phyloP scores from a whole-genome alignment of 495 filamentous ascomycete species.

The Penicillium simplicissimum region DNA sequence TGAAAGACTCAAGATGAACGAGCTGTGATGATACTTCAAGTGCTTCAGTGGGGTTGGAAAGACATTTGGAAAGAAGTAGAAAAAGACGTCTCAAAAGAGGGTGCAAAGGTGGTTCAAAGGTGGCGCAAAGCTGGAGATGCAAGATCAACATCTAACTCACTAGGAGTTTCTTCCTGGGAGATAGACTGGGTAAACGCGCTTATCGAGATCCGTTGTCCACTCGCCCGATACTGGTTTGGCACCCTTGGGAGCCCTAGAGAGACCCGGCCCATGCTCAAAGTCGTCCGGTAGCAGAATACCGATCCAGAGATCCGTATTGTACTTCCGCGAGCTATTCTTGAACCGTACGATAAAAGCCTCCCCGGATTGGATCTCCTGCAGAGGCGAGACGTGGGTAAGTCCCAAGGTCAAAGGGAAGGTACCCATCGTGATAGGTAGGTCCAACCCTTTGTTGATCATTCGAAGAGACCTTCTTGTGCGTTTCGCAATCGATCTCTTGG shows the following conservation, averaged over 20 bases:
- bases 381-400: neutral
- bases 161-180: slow-evolving; percentile 22
- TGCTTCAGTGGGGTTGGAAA: neutral
- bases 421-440: neutral
- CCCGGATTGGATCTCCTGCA: slow-evolving; percentile 8
- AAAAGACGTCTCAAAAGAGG: neutral
- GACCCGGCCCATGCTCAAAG: slow-evolving; percentile 1
- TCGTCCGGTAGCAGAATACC: slow-evolving; percentile 9
- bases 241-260: slow-evolving; percentile 8
- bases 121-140: neutral
- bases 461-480: neutral
- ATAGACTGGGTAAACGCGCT: slow-evolving; percentile 20
- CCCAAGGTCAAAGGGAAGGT: neutral
- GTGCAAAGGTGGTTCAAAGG: neutral
- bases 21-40: no score
- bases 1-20: neutral
- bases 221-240: slow-evolving; percentile 8
- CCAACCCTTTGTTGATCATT: neutral
- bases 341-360: slow-evolving; percentile 16
- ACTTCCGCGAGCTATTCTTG: slow-evolving; percentile 14
- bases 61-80: neutral
- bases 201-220: slow-evolving; percentile 8
- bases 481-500: neutral
- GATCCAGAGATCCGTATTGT: slow-evolving; percentile 25
- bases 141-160: slow-evolving; percentile 15